These are phyloP conservation scores for Boletellus ananas DNA, from an alignment of 768 basidiomycete genomes.

Conservation along the genomic window DNA sequence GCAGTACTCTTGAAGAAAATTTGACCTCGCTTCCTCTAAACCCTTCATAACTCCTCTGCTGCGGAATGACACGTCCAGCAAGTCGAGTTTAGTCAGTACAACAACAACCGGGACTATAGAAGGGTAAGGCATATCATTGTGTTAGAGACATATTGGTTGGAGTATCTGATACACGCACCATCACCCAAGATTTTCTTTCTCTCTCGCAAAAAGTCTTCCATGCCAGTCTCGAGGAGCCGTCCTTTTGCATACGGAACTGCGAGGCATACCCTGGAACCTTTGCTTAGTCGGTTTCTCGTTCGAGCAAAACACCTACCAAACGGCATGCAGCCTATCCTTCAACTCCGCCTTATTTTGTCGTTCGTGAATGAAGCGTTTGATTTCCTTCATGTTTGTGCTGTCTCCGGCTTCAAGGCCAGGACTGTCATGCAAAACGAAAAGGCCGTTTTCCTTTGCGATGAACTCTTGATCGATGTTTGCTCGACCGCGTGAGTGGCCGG, in stretches of 20 bases:
- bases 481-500: not conserved
- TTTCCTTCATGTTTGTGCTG: not conserved
- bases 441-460: not conserved
- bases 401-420: not conserved
- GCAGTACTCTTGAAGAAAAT: not conserved
- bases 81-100: not conserved
- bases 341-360: not conserved
- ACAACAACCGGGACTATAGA: not conserved
- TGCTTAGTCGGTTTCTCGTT: not conserved
- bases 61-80: not conserved
- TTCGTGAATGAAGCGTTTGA: not conserved
- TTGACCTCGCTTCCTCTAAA: not conserved
- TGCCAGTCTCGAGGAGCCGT: not conserved
- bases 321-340: constrained; percentile 15
- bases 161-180: not conserved
- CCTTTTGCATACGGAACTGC: not conserved
- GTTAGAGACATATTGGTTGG: not conserved
- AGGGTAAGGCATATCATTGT: not conserved
- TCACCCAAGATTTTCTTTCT: not conserved
- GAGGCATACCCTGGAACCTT: not conserved
- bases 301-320: not conserved
- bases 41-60: not conserved
- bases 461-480: not conserved
- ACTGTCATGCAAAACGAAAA: not conserved
- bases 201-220: not conserved